Evolutionary conservation across 2,329 filamentous ascomycete species (phyloP), one percentile per base, ranked within the genome.

Genomic region (Mycosphaerella sp.): DNA sequence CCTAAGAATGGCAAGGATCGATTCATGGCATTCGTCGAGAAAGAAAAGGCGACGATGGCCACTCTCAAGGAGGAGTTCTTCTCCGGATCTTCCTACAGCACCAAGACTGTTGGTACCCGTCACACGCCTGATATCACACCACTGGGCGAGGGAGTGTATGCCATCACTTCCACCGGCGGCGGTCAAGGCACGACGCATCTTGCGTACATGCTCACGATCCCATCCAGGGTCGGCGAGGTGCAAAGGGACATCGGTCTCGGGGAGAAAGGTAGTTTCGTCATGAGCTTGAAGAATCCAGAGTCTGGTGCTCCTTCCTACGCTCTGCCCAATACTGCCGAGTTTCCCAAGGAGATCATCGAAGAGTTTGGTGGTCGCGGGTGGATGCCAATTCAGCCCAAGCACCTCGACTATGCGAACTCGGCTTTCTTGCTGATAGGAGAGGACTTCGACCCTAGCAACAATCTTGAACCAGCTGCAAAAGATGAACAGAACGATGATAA

Each of bases 11-110:
- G 80, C 51, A 69, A 73, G 9, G 88, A 95, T 61, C 76, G 82
- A 9, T 91, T 89, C 72, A 85, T 93, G 78, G 81, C 81, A 1
- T 95, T 95, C 68, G 87, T 95, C 1, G 87, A 95, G 67, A 91
- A 91, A 70, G 75, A 81, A 0, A 78, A 81, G 5, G 75, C 77
- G 0, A 81, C 80, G 0, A 83, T 90, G 63, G 75, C 83, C 26
- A 78, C 85, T 6, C 74, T 95, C n/a, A 86, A 85, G 64, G 82
- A 87, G 3, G 79, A 80, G 5, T 89, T 95, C 69, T 76, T 93
- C 59, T 69, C 77, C 1, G 79, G 80, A 0, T 76, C 74, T 1
- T 82, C 86, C 9, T 91, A 95, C 67, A 77, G 82, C 48, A 95
- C 89, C 6, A 85, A 89, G 73, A 92, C 89, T 0, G 75, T 73